Evolutionary conservation across 192 early-diverging fungal species (phyloP).

Genomic region (Martensiomyces pterosporus): DNA sequence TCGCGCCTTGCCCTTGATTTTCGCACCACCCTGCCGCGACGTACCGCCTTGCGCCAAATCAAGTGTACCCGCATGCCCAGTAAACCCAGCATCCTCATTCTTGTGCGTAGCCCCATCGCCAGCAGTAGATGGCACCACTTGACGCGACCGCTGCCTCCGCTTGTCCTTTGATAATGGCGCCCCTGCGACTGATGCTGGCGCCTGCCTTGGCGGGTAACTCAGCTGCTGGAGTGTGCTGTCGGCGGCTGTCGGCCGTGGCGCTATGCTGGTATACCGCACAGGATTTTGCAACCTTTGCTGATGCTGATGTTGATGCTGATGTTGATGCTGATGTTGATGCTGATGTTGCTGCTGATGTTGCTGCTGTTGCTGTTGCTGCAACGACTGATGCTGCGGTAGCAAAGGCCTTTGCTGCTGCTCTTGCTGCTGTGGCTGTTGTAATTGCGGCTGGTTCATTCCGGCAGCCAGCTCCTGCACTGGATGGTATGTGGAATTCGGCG

Average conservation of each 20-base stretch:
- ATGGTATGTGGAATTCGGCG: too few species aligned
- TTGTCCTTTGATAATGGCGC: background rate
- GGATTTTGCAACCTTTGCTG: background rate
- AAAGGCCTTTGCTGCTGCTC: too few species aligned
- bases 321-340: too few species aligned
- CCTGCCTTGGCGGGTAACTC: background rate
- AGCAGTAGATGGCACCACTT: background rate
- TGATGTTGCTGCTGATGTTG: background rate
- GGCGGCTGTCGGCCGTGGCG: constrained; percentile 12
- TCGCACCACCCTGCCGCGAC: background rate
- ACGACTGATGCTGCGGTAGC: background rate
- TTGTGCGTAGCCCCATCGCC: background rate
- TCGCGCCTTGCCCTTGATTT: background rate
- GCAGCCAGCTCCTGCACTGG: too few species aligned
- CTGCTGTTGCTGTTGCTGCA: background rate
- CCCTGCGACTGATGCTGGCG: background rate
- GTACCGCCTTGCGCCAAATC: too few species aligned
- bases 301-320: too few species aligned
- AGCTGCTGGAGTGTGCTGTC: background rate
- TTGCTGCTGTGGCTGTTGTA: too few species aligned
- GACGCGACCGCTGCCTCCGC: too few species aligned
- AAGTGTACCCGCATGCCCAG: too few species aligned
- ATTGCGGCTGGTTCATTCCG: too few species aligned
- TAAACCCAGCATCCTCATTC: too few species aligned
- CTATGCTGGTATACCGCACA: constrained; percentile 8